Evolutionary conservation across 345 rosid species (phyloP), one percentile per base, ranked within the genome.

Genomic region (Rhodamnia argentea): DNA sequence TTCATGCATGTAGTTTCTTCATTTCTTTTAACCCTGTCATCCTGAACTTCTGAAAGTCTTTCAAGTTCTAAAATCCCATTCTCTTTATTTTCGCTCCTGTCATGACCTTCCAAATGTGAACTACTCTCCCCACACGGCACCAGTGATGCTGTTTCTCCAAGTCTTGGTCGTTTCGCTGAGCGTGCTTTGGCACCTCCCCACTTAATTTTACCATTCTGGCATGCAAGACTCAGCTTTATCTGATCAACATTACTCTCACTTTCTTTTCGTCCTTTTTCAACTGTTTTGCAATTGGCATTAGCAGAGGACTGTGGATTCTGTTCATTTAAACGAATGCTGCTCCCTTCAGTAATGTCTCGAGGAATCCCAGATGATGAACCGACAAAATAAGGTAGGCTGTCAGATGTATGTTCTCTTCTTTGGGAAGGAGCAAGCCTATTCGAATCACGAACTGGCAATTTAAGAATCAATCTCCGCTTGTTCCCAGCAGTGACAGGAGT

Each of bases 101-200:
- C 87, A 70, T 74, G 83, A 85, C 89, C 87, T 47, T n/a, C 88
- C 59, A 78, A 75, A 57, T 64, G 55, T 58, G 57, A 58, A 47
- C 87, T 81, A 90, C 91, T 87, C 84, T 85, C 87, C 51, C 87
- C 83, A 88, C 76, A 84, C 56, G 88, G 86, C 86, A 88, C 92
- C 37, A 82, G 87, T 83, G 92, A 86, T 82, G 84, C 29, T 16
- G 90, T 87, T 91, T 94, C 94, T 86, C 94, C 90, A 82, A 90
- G 86, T 90, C 92, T 94, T 84, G 85, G 91, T 83, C 95, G 95
- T 90, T 95, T 96, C 52, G 93, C 86, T 60, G 96, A 91, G 76
- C 99, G 98, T 60, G 94, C 94, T 93, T 87, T 98, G 85, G 88
- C 95, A 70, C 92, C 94, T 90, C 98, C 99, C 99, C 99, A 98